Percentiles rank a stretch among this genome's conserved stretches.
Evolutionary conservation across 1,284 basidiomycete species (phyloP).

Genomic region (Inonotus obliquus): DNA sequence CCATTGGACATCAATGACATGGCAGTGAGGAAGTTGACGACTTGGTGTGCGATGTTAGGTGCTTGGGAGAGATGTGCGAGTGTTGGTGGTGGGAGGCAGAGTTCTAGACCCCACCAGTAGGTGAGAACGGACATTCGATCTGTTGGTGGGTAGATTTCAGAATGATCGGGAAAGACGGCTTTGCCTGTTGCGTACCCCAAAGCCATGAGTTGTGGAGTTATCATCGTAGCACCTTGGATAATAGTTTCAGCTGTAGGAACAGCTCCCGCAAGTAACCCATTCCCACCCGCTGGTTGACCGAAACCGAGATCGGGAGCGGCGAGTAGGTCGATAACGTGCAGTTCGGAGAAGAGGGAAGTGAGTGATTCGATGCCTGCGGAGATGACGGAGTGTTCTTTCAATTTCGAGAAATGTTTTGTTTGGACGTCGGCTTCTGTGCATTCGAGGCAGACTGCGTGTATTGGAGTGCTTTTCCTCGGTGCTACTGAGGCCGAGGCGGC

Average conservation of each 20-base stretch:
- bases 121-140: conserved; percentile 75
- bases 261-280: conserved; percentile 64
- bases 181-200: conserved; percentile 71
- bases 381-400: conserved; percentile 34
- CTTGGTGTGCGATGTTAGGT: conserved; percentile 54
- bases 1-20: conserved; percentile 63
- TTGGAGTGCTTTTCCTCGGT: conserved; percentile 40
- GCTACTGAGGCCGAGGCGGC: conserved; percentile 19
- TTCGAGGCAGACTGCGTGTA: conserved; percentile 69
- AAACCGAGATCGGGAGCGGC: conserved; percentile 53
- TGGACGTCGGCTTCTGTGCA: conserved; percentile 57
- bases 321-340: conserved; percentile 57
- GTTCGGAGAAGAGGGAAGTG: conserved; percentile 43
- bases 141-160: conserved; percentile 62
- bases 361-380: conserved; percentile 48
- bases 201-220: conserved; percentile 73
- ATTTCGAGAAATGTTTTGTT: conserved; percentile 46
- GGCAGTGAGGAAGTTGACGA: conserved; percentile 70
- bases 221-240: conserved; percentile 57
- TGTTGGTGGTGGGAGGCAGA: conserved; percentile 65
- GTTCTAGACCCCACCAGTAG: conserved; percentile 84
- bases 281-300: conserved; percentile 48
- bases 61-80: conserved; percentile 49
- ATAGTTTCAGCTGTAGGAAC: conserved; percentile 70
- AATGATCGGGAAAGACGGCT: conserved; percentile 63